A percentile compares a stretch with the other conserved stretches of the same genome.
Evolutionary conservation across 345 rosid species (phyloP).

Genomic region (Lepidium aucheri): DNA sequence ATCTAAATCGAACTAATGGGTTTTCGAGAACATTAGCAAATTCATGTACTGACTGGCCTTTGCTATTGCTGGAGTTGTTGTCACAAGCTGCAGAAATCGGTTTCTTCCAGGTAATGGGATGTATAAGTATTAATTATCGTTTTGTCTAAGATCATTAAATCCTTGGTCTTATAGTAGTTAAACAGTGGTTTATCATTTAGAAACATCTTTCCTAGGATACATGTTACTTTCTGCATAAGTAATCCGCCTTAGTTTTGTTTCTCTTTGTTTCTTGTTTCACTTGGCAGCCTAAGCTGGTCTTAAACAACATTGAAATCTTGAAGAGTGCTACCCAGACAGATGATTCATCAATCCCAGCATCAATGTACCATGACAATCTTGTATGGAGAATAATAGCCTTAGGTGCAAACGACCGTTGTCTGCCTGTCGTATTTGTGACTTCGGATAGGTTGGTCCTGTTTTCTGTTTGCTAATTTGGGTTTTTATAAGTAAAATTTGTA

Average conservation of each 20-base stretch:
- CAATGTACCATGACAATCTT: conserved; percentile 90
- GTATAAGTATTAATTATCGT: not conserved
- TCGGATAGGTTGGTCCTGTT: conserved; percentile 66
- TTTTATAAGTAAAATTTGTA: not conserved
- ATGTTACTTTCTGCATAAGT: not conserved
- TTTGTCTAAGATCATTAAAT: not conserved
- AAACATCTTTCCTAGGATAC: not conserved
- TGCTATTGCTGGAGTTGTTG: conserved; percentile 78
- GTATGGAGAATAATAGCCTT: conserved; percentile 81
- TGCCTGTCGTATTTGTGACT: conserved; percentile 76
- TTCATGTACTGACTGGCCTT: conserved; percentile 91
- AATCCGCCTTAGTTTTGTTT: not conserved
- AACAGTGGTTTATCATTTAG: not conserved
- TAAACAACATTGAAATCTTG: conserved; percentile 86
- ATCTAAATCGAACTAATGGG: conserved; percentile 59
- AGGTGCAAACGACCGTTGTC: conserved; percentile 72
- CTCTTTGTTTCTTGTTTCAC: conserved; percentile 13
- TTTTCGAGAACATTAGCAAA: conserved; percentile 78
- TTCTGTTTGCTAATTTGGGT: not conserved
- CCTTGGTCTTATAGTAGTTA: not conserved
- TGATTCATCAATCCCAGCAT: conserved; percentile 47
- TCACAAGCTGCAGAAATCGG: conserved; percentile 87
- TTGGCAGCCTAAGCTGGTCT: conserved; percentile 91
- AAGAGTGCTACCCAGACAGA: conserved; percentile 56
- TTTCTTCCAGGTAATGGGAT: conserved; percentile 64